Base-by-base conservation (phyloP, 169 alveolate species). In the Plasmodium relictum region DNA sequence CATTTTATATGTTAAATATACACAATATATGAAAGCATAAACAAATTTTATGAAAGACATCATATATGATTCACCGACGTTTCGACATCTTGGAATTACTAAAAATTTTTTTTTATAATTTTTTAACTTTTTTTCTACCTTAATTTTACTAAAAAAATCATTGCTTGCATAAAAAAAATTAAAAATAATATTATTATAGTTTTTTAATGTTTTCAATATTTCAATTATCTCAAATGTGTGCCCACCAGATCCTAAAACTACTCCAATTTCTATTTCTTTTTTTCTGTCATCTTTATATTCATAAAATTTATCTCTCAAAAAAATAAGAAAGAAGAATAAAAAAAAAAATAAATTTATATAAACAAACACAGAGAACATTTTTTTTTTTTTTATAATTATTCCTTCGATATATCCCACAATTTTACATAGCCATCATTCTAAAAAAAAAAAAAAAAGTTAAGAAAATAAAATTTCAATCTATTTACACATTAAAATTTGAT, bases 161-260 rank as follows among this genome's bases (percentile, higher is more conserved):
- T 66, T 66, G 63, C 50, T 63, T 62, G 89, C 74, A 58, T 66
- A 78, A 78, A 78, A 78, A 10, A 78, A 78, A 69, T 78, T 72
- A 50, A 78, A 78, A 63, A 54, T 52, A 58, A 63, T 78, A 41
- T 78, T 63, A 9, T 68, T 44, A 31, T n/a, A n/a, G 63, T 78
- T 70, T 78, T 78, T 65, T 66, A 78, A 63, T 24, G 45, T 63
- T 54, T 78, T 65, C 42, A 78, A 52, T 78, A 78, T 78, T 69
- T 78, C 71, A 24, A 78, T 41, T 41, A 78, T 78, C 54, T 78
- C 89, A 69, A 63, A 78, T 48, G 89, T 78, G 45, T 78, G 89
- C 6, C 89, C 89, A 44, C 89, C 89, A 24, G 89, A 78, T 56
- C 89, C 89, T 56, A 78, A 31, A 42, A 78, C 89, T 44, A 78